Conservation (phyloP, 1,284 basidiomycete species). For the Mycena citricolor region DNA sequence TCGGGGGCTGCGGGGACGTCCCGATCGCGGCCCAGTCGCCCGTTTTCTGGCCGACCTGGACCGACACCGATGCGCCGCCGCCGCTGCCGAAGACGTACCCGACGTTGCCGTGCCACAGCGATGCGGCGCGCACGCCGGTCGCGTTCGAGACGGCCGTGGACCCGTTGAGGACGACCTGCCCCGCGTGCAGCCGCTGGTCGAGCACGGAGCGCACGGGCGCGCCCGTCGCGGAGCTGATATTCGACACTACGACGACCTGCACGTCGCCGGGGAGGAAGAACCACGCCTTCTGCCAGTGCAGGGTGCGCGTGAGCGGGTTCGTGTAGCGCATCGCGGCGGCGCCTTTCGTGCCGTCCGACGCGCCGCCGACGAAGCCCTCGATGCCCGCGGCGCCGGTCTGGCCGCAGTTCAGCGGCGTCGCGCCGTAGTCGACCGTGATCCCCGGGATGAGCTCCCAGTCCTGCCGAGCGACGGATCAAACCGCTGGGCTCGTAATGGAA, state of each 20-base stretch:
- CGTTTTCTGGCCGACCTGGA: conserved; percentile 46
- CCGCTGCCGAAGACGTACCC: conserved; percentile 48
- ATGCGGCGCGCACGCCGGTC: conserved; percentile 28
- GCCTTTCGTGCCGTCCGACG: conserved; percentile 53
- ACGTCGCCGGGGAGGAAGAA: conserved; percentile 68
- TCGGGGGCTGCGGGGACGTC: conserved; percentile 52
- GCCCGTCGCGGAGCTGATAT: conserved; percentile 42
- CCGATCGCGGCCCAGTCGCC: conserved; percentile 67
- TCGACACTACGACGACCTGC: conserved; percentile 60
- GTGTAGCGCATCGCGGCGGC: conserved; percentile 61
- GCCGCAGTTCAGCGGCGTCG: conserved; percentile 47
- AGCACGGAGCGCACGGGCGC: conserved; percentile 61
- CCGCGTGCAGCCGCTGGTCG: conserved; percentile 55
- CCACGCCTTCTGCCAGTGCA: conserved; percentile 69
- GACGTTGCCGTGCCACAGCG: conserved; percentile 58
- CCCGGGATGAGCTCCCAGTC: conserved; percentile 76
- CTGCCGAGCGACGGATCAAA: too few species aligned
- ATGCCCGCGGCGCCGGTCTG: conserved; percentile 42
- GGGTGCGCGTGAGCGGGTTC: conserved; percentile 54
- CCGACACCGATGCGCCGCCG: conserved; percentile 37
- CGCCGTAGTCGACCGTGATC: conserved; percentile 60
- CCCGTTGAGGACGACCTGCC: conserved; percentile 46
- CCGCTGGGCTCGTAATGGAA: too few species aligned
- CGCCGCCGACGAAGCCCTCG: conserved; percentile 63
- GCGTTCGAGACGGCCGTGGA: conserved; percentile 32